A percentile compares a stretch with the other conserved stretches of the same genome.
Evolutionary conservation across 768 basidiomycete species (phyloP).

Genomic region (Cyclocybe aegerita): DNA sequence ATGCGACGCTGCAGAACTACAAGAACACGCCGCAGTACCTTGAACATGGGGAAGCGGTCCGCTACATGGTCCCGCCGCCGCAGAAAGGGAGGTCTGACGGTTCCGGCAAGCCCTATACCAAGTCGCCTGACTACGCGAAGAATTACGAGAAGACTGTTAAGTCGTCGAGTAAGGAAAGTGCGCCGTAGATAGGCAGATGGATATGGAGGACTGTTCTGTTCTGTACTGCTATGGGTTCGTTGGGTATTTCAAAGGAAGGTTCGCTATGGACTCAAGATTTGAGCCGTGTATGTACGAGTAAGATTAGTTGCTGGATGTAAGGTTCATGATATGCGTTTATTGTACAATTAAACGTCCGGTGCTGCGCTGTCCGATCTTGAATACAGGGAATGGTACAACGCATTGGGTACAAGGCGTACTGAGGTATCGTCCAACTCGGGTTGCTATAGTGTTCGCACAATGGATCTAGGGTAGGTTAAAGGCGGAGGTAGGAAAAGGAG

Average conservation of each 20-base stretch:
- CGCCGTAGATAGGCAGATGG: neutral
- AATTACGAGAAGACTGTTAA: conserved; percentile 28
- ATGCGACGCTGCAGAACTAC: conserved; percentile 24
- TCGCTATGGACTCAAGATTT: no score
- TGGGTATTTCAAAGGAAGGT: neutral
- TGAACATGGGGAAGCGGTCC: conserved; percentile 12
- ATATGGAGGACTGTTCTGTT: neutral
- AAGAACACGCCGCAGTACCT: conserved; percentile 18
- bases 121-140: conserved; percentile 32
- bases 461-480: no score
- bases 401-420: no score
- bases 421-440: no score
- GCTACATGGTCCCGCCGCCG: conserved; percentile 27
- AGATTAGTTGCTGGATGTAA: no score
- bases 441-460: no score
- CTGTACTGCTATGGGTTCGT: neutral
- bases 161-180: neutral
- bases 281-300: no score
- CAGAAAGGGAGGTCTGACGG: conserved; percentile 26
- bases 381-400: no score
- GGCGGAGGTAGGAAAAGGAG: neutral
- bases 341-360: neutral
- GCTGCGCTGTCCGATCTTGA: no score
- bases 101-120: conserved; percentile 27
- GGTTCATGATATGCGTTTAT: neutral